Conservation (phyloP, 148 eudicot genomes). For the Fagopyrum tataricum region DNA sequence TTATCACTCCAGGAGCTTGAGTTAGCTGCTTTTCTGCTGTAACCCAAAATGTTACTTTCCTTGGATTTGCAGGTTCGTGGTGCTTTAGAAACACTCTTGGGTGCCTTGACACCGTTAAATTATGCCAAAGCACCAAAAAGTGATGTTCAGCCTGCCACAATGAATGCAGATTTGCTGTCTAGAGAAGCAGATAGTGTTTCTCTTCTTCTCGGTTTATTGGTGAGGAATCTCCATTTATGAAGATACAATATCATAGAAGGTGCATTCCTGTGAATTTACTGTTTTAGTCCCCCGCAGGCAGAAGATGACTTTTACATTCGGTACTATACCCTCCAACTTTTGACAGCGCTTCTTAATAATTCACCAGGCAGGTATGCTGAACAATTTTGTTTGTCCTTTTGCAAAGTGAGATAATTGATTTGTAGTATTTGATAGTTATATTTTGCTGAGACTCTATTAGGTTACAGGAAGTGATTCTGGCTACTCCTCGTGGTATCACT, state of each 20-base stretch:
- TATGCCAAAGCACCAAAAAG: conserved; percentile 48
- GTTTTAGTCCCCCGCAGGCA: conserved; percentile 38
- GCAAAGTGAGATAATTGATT: conserved; percentile 10
- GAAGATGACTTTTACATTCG: conserved; percentile 97
- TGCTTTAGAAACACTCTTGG: conserved; percentile 89
- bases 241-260: neutral
- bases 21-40: neutral
- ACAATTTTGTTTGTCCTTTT: neutral
- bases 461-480: conserved; percentile 92
- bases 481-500: conserved; percentile 90
- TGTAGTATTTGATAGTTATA: conserved; percentile 6
- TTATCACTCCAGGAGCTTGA: neutral
- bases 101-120: conserved; percentile 84
- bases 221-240: conserved; percentile 27
- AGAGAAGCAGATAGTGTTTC: conserved; percentile 87
- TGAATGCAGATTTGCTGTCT: conserved; percentile 89
- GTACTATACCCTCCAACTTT: conserved; percentile 87
- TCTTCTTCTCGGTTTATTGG: conserved; percentile 85
- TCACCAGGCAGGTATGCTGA: conserved; percentile 66
- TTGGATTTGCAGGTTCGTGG: conserved; percentile 69
- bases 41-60: neutral
- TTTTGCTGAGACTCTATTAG: conserved; percentile 35
- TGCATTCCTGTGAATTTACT: conserved; percentile 4
- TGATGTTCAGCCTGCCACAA: conserved; percentile 79
- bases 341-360: conserved; percentile 84